Evolutionary conservation across 768 basidiomycete species (phyloP).

Genomic region (Rhodotorula graminis): DNA sequence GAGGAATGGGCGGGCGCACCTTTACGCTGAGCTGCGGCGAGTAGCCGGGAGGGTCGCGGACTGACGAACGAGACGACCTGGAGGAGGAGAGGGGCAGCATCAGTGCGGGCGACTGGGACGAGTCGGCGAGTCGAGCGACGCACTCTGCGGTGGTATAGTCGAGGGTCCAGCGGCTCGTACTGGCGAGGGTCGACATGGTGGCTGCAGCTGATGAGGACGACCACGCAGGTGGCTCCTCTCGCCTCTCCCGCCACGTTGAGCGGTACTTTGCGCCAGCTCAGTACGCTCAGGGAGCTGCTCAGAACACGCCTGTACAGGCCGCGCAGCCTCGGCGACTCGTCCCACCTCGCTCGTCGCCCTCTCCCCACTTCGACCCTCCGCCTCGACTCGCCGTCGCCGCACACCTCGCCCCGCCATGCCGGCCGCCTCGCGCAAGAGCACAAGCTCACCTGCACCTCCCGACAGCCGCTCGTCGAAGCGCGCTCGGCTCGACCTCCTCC

Average conservation of each 20-base stretch:
- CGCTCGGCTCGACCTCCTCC: not conserved
- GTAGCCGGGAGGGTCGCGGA: constrained; percentile 31
- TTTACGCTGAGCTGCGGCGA: not conserved
- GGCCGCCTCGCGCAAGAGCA: not conserved
- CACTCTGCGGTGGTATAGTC: constrained; percentile 11
- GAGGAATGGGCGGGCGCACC: not conserved
- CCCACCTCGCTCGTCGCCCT: too few relatives aligned
- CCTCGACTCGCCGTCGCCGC: too few relatives aligned
- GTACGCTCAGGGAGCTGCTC: too few relatives aligned
- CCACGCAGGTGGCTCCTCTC: not conserved
- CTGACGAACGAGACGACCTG: not conserved
- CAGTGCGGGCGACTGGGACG: not conserved
- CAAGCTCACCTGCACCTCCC: not conserved
- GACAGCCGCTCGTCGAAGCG: not conserved
- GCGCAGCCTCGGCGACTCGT: too few relatives aligned
- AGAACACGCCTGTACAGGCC: too few relatives aligned
- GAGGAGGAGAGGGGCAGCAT: not conserved
- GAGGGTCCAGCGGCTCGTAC: constrained; percentile 20
- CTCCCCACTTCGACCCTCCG: too few relatives aligned
- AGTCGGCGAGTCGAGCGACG: not conserved
- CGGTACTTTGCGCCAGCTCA: too few relatives aligned
- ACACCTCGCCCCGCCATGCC: not conserved
- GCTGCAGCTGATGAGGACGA: not conserved
- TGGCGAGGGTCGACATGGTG: not conserved
- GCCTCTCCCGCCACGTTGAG: not conserved